These are phyloP conservation scores for Suhomyces emberorum DNA, from an alignment of 805 yeast species.

Conservation along the genomic window DNA sequence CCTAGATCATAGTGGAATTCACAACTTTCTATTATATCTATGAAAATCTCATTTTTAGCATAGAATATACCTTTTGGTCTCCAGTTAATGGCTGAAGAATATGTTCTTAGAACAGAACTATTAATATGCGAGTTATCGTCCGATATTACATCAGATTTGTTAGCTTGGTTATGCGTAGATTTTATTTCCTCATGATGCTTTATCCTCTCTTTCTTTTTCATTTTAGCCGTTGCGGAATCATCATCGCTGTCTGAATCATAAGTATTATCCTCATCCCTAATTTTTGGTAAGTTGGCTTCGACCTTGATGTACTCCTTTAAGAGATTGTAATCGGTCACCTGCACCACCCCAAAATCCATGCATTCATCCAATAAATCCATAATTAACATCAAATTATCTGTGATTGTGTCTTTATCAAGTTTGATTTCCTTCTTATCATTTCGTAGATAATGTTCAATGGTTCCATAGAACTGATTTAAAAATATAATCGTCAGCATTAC, in stretches of 20 bases:
- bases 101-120: slow-evolving; percentile 70
- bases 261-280: slow-evolving; percentile 9
- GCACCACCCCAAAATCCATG: slow-evolving; percentile 86
- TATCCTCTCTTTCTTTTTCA: slow-evolving; percentile 9
- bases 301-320: slow-evolving; percentile 75
- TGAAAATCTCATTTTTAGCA: slow-evolving; percentile 41
- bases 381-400: slow-evolving; percentile 71
- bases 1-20: slow-evolving; percentile 36
- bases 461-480: slow-evolving; percentile 37
- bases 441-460: slow-evolving; percentile 28
- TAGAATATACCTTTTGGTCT: slow-evolving; percentile 45
- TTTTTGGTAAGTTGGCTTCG: slow-evolving; percentile 32
- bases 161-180: slow-evolving; percentile 40
- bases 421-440: neutral
- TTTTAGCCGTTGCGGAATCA: slow-evolving; percentile 3
- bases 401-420: slow-evolving; percentile 52
- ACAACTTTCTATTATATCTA: slow-evolving; percentile 39
- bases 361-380: slow-evolving; percentile 87
- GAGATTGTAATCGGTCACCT: slow-evolving; percentile 74
- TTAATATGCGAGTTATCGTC: slow-evolving; percentile 40
- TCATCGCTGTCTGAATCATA: slow-evolving; percentile 5
- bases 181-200: slow-evolving; percentile 19
- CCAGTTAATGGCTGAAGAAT: slow-evolving; percentile 57
- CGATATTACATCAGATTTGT: slow-evolving; percentile 28
- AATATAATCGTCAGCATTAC: slow-evolving; percentile 58